Percentiles rank a stretch among this genome's conserved stretches.
phyloP scores from a whole-genome alignment of 176 grass and related monocot genomes.

The Aechmea fasciata region DNA sequence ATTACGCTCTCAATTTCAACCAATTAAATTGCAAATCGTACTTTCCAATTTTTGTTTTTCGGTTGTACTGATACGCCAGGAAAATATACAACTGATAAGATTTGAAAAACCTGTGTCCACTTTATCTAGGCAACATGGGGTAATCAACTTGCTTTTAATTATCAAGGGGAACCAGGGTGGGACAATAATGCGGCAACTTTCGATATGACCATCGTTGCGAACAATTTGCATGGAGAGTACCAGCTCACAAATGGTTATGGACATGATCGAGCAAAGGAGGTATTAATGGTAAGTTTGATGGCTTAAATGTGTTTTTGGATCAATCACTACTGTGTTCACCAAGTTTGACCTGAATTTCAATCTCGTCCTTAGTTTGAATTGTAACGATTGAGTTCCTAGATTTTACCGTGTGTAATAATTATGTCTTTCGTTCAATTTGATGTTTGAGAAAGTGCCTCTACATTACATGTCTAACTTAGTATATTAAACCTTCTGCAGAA shows the following conservation, averaged over 20 bases:
- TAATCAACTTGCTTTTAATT: slow-evolving; percentile 44
- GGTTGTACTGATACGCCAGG: background rate
- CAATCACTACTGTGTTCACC: too few relatives aligned
- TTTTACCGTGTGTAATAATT: too few relatives aligned
- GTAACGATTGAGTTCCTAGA: too few relatives aligned
- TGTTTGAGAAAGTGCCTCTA: too few relatives aligned
- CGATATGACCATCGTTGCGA: slow-evolving; percentile 58
- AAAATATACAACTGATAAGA: slow-evolving; percentile 3
- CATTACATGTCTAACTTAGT: background rate
- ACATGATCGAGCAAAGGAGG: slow-evolving; percentile 29
- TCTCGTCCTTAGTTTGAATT: too few relatives aligned
- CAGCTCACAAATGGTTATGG: slow-evolving; percentile 83
- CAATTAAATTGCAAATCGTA: background rate
- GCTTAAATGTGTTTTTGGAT: too few relatives aligned
- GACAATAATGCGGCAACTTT: slow-evolving; percentile 60
- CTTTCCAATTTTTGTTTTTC: too few relatives aligned
- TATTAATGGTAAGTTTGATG: slow-evolving; percentile 48
- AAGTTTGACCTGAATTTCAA: too few relatives aligned
- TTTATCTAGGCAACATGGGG: slow-evolving; percentile 54
- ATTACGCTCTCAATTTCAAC: background rate
- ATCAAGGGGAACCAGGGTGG: slow-evolving; percentile 63
- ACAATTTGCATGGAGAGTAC: slow-evolving; percentile 79
- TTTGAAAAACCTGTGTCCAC: slow-evolving; percentile 20
- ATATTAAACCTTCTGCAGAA: slow-evolving; percentile 31
- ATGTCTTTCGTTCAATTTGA: too few relatives aligned